phyloP scores from a whole-genome alignment of 805 yeast species.

The Schwanniomyces sp. region DNA sequence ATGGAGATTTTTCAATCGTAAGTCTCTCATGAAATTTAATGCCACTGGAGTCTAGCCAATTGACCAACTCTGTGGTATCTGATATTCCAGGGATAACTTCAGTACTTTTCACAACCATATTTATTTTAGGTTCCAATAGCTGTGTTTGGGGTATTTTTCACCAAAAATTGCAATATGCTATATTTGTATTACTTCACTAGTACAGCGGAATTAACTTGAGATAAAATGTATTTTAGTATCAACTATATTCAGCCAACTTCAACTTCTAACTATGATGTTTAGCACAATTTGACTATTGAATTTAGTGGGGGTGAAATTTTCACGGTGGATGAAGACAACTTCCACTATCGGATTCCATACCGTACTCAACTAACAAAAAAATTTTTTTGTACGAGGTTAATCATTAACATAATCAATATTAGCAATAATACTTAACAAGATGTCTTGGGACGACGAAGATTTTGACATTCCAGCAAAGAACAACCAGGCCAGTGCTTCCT shows the following conservation, averaged over 20 bases:
- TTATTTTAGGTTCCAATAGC: not conserved
- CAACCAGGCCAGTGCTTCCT: constrained; percentile 71
- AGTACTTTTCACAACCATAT: not conserved
- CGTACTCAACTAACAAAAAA: not conserved
- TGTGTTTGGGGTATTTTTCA: too few species aligned
- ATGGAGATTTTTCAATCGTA: constrained; percentile 15
- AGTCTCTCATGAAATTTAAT: constrained; percentile 15
- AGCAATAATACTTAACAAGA: constrained; percentile 11
- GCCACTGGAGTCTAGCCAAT: constrained; percentile 11
- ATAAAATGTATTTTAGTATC: too few species aligned
- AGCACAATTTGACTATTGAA: too few species aligned
- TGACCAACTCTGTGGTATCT: constrained; percentile 1
- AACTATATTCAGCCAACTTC: too few species aligned
- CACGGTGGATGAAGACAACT: not conserved
- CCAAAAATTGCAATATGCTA: too few species aligned
- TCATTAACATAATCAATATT: not conserved
- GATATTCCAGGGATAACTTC: not conserved
- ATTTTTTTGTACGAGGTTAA: not conserved
- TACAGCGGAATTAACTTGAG: too few species aligned
- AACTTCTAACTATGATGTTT: too few species aligned
- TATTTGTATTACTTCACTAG: too few species aligned
- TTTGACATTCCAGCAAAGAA: constrained; percentile 62
- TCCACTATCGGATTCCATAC: not conserved
- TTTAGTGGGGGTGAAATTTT: not conserved
- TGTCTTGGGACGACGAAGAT: constrained; percentile 86